Evolutionary conservation across 2,329 filamentous ascomycete species (phyloP).

Genomic region (Chrysoporthe cubensis): DNA sequence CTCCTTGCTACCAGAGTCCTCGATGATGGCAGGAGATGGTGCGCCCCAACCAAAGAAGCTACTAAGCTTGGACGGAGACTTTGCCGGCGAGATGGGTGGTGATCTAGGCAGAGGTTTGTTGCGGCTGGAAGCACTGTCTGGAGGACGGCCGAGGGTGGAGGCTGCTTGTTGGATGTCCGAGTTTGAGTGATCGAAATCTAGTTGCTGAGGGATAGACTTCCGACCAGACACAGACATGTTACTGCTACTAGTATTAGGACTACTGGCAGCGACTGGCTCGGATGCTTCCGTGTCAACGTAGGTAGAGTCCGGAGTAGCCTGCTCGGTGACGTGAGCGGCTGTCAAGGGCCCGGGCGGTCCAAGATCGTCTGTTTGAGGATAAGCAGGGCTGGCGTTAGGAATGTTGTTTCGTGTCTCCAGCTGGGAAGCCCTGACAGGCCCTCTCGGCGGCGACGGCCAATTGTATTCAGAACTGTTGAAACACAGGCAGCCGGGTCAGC

Average conservation of each 20-base stretch:
- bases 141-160: conserved; percentile 30
- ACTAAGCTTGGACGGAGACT: conserved; percentile 57
- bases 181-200: conserved; percentile 52
- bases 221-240: conserved; percentile 55
- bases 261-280: conserved; percentile 38
- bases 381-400: conserved; percentile 47
- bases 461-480: conserved; percentile 27
- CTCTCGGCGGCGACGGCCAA: conserved; percentile 29
- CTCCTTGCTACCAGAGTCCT: conserved; percentile 54
- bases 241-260: conserved; percentile 42
- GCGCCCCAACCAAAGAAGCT: conserved; percentile 59
- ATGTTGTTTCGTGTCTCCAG: conserved; percentile 42
- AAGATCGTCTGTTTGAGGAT: conserved; percentile 45
- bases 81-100: conserved; percentile 61
- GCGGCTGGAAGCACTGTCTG: conserved; percentile 40
- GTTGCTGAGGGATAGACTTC: conserved; percentile 56
- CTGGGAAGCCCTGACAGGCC: conserved; percentile 32
- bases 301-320: conserved; percentile 37
- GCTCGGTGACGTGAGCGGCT: conserved; percentile 47
- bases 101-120: conserved; percentile 61
- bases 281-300: conserved; percentile 29
- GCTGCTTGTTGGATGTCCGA: conserved; percentile 35
- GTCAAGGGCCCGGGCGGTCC: conserved; percentile 44
- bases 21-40: conserved; percentile 50
- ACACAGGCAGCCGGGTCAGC: conserved; percentile 30